A percentile compares a stretch with the other conserved stretches of the same genome.
These are phyloP conservation scores for Populus hybrid DNA, from an alignment of 441 rosid genomes.

Conservation along the genomic window DNA sequence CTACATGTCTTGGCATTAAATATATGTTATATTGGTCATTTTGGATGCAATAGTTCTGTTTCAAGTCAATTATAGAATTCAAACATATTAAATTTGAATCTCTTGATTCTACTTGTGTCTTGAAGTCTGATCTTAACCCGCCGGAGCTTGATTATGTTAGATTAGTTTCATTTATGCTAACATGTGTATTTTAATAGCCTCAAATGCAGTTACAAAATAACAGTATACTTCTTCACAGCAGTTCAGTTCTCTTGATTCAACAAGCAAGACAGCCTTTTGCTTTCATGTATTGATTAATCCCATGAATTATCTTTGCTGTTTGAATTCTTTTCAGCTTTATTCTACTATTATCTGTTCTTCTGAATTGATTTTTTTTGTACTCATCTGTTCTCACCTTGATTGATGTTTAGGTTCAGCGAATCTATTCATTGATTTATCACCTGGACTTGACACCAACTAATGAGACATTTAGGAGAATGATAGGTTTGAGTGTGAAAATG, in stretches of 20 bases:
- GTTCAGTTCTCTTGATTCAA: too few relatives aligned
- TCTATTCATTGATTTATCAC: constrained; percentile 52
- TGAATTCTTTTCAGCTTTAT: not conserved
- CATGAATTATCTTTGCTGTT: not conserved
- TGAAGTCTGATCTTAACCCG: not conserved
- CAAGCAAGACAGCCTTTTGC: too few relatives aligned
- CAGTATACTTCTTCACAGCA: too few relatives aligned
- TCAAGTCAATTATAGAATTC: too few relatives aligned
- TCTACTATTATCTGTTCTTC: constrained; percentile 8
- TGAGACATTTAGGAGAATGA: constrained; percentile 69
- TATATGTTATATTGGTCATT: not conserved
- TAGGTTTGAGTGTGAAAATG: constrained; percentile 59
- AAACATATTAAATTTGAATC: too few relatives aligned
- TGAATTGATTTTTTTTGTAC: not conserved
- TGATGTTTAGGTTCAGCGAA: constrained; percentile 52
- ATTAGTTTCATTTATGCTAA: too few relatives aligned
- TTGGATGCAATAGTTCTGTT: not conserved
- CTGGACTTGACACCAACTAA: constrained; percentile 51
- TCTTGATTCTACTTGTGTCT: too few relatives aligned
- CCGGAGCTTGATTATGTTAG: too few relatives aligned
- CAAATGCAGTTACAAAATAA: too few relatives aligned
- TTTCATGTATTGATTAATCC: not conserved
- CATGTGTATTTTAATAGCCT: not conserved
- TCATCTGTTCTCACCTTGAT: not conserved
- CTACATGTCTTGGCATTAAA: not conserved